Percentiles rank a stretch among this genome's conserved stretches.
Conservation (phyloP, 2,329 filamentous ascomycete species). For the Lachnellula willkommii region DNA sequence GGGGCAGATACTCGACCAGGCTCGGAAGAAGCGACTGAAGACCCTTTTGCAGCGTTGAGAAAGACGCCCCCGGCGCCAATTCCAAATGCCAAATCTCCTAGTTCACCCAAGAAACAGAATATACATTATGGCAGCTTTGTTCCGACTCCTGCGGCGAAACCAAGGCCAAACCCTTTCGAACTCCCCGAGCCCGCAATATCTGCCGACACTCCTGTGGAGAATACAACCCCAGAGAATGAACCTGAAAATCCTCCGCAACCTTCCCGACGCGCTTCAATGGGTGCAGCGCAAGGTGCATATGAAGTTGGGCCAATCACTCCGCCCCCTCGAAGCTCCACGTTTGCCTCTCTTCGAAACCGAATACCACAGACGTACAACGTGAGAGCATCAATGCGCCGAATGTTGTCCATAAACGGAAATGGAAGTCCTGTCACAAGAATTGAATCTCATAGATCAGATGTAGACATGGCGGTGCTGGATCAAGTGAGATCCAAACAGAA, state of each 20-base stretch:
- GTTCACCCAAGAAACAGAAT: slow-evolving; percentile 37
- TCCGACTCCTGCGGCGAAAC: slow-evolving; percentile 42
- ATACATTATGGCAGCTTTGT: slow-evolving; percentile 54
- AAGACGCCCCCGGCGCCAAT: slow-evolving; percentile 34
- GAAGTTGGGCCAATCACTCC: slow-evolving; percentile 36
- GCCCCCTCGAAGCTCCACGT: slow-evolving; percentile 17
- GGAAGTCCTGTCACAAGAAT: slow-evolving; percentile 34
- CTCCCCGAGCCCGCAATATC: slow-evolving; percentile 54
- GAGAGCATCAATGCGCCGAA: slow-evolving; percentile 21
- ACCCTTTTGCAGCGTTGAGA: slow-evolving; percentile 10
- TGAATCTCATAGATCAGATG: slow-evolving; percentile 38
- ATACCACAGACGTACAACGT: slow-evolving; percentile 17
- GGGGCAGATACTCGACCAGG: slow-evolving; percentile 20
- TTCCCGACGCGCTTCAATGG: slow-evolving; percentile 9
- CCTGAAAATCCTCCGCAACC: slow-evolving; percentile 1
- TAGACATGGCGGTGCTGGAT: slow-evolving; percentile 51
- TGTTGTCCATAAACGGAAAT: slow-evolving; percentile 22
- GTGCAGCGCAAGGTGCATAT: slow-evolving; percentile 34
- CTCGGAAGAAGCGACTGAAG: slow-evolving; percentile 16
- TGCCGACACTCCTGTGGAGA: slow-evolving; percentile 5
- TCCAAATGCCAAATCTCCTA: slow-evolving; percentile 20
- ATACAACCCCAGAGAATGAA: background rate
- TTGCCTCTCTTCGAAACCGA: slow-evolving; percentile 20
- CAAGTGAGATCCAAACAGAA: slow-evolving; percentile 67
- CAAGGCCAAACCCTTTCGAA: slow-evolving; percentile 40